A percentile compares a stretch with the other conserved stretches of the same genome.
These are phyloP conservation scores for Bolboschoenus planiculmis DNA, from an alignment of 176 grass and related monocot species.

Conservation along the genomic window DNA sequence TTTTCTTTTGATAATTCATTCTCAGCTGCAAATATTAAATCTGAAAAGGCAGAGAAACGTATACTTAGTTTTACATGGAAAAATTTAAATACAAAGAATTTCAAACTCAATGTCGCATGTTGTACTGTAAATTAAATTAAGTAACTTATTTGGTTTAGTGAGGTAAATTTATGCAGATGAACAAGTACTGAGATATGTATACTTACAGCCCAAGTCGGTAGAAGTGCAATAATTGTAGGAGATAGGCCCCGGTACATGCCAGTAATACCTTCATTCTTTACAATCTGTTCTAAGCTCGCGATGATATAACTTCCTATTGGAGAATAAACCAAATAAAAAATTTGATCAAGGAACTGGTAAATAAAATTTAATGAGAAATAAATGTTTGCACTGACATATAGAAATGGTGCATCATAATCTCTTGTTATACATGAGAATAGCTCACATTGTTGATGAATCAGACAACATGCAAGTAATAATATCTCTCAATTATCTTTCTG, in stretches of 20 bases:
- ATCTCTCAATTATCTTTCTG: constrained; percentile 12
- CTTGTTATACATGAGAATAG: background rate
- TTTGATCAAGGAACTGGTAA: background rate
- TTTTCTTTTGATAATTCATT: background rate
- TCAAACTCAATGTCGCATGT: background rate
- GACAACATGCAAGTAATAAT: background rate
- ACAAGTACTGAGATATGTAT: constrained; percentile 10
- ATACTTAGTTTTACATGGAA: background rate
- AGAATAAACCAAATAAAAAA: constrained; percentile 18
- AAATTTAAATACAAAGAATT: background rate
- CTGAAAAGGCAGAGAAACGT: background rate
- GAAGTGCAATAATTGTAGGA: constrained; percentile 72
- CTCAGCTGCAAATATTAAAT: background rate
- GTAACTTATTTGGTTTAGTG: background rate
- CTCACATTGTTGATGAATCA: constrained; percentile 15
- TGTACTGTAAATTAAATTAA: background rate
- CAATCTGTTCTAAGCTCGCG: constrained; percentile 64
- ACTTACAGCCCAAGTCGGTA: constrained; percentile 88
- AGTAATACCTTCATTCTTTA: constrained; percentile 67
- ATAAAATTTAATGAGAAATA: constrained; percentile 5
- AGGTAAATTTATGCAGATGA: background rate
- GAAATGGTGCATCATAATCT: background rate
- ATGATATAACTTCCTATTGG: constrained; percentile 66
- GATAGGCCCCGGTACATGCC: constrained; percentile 88
- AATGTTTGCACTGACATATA: constrained; percentile 1